Conservation (phyloP, 1,139 yeast species). For the Meyerozyma guilliermondii region DNA sequence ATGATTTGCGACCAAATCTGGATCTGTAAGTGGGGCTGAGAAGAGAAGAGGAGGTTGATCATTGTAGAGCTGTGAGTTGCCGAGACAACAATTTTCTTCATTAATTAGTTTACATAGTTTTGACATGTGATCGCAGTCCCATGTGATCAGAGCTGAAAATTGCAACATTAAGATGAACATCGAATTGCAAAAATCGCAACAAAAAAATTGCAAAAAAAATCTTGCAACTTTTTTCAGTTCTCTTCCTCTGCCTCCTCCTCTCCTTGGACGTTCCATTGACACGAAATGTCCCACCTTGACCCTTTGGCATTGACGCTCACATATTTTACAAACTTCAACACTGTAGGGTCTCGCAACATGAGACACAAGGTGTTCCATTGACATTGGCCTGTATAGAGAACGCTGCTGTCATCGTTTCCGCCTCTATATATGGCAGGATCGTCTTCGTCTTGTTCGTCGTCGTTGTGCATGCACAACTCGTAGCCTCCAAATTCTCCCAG, state of each 20-base stretch:
- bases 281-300: conserved; percentile 85
- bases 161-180: no score
- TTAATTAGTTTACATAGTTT: background rate
- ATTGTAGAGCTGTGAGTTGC: no score
- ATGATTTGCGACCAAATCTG: background rate
- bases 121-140: background rate
- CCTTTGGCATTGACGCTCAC: conserved; percentile 87
- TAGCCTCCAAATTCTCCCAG: conserved; percentile 91
- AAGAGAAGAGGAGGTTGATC: no score
- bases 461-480: conserved; percentile 77
- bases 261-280: conserved; percentile 69
- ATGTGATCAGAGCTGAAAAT: background rate
- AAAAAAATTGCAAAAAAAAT: no score
- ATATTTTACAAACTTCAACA: conserved; percentile 86
- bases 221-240: no score
- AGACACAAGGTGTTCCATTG: conserved; percentile 76
- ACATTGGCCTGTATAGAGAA: conserved; percentile 76
- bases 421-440: conserved; percentile 56
- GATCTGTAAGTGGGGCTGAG: no score
- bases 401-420: conserved; percentile 68
- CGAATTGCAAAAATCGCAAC: no score
- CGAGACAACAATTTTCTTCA: background rate
- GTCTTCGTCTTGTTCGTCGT: conserved; percentile 42
- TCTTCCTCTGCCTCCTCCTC: conserved; percentile 18
- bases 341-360: conserved; percentile 78